Evolutionary conservation across 139 green algal species (phyloP).

Genomic region (Ettlia oleoabundans): DNA sequence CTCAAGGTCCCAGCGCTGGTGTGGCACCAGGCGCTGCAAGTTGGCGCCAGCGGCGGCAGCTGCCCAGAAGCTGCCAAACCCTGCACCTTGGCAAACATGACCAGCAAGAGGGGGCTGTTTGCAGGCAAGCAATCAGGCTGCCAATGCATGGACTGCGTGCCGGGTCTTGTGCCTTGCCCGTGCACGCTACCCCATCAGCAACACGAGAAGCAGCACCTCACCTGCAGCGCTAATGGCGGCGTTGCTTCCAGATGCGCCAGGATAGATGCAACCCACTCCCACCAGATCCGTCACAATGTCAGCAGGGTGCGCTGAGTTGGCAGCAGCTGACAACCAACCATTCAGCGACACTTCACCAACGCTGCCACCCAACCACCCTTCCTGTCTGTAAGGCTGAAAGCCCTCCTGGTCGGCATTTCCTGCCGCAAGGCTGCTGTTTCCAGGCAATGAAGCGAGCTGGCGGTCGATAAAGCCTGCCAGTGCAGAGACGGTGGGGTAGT

Average conservation of each 20-base stretch:
- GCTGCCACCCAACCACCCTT: neutral
- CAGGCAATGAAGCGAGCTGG: too few species aligned
- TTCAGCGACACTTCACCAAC: neutral
- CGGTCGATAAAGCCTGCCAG: conserved; percentile 42
- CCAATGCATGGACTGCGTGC: too few species aligned
- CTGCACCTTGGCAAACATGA: neutral
- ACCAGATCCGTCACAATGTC: conserved; percentile 10
- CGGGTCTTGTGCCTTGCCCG: too few species aligned
- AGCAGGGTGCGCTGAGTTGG: neutral
- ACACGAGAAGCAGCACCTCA: neutral
- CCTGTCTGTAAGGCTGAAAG: too few species aligned
- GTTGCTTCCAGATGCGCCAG: neutral
- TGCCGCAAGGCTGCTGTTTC: too few species aligned
- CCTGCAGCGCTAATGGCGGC: neutral
- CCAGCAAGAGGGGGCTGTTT: neutral
- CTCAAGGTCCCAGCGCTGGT: conserved; percentile 72
- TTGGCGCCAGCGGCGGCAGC: conserved; percentile 3
- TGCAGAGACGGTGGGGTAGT: conserved; percentile 57
- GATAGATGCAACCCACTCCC: conserved; percentile 27
- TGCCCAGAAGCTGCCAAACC: conserved; percentile 30
- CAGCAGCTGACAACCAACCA: neutral
- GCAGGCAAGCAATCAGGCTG: too few species aligned
- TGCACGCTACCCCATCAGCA: too few species aligned
- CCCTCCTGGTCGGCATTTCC: too few species aligned
- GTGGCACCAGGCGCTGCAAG: conserved; percentile 64